Evolutionary conservation across 1,284 basidiomycete genomes (phyloP).

Genomic region (Ustilago xerochloae): DNA sequence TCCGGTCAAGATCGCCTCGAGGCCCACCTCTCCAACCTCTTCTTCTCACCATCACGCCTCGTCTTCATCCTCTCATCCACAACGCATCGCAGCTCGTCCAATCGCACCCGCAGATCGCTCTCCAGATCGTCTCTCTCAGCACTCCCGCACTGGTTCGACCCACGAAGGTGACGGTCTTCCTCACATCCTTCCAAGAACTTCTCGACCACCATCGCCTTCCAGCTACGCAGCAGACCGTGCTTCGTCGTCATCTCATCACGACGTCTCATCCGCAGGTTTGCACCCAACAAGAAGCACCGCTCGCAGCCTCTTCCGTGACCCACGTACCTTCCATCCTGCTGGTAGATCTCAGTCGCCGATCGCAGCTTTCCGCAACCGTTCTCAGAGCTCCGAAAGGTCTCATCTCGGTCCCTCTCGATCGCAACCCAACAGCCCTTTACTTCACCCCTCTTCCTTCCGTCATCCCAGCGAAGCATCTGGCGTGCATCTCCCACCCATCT

Average conservation of each 20-base stretch:
- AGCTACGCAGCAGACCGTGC: slow-evolving; percentile 27
- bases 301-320: slow-evolving; percentile 47
- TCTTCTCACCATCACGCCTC: slow-evolving; percentile 22
- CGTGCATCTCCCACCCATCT: slow-evolving; percentile 46
- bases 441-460: slow-evolving; percentile 37
- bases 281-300: slow-evolving; percentile 37
- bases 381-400: slow-evolving; percentile 43
- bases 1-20: slow-evolving; percentile 42
- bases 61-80: slow-evolving; percentile 23
- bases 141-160: slow-evolving; percentile 22
- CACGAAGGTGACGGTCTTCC: slow-evolving; percentile 28
- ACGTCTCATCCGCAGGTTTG: slow-evolving; percentile 8
- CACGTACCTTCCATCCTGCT: slow-evolving; percentile 36
- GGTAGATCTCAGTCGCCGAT: slow-evolving; percentile 47
- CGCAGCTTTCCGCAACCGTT: slow-evolving; percentile 40
- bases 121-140: slow-evolving; percentile 35
- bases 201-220: slow-evolving; percentile 32
- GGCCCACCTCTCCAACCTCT: slow-evolving; percentile 32
- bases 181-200: slow-evolving; percentile 27
- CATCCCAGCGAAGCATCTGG: slow-evolving; percentile 28
- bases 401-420: slow-evolving; percentile 41
- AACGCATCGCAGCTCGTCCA: slow-evolving; percentile 37
- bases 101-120: slow-evolving; percentile 39
- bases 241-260: slow-evolving; percentile 26
- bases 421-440: slow-evolving; percentile 41